Base-by-base conservation (phyloP, 306 rosid species). In the Trifolium repens region DNA sequence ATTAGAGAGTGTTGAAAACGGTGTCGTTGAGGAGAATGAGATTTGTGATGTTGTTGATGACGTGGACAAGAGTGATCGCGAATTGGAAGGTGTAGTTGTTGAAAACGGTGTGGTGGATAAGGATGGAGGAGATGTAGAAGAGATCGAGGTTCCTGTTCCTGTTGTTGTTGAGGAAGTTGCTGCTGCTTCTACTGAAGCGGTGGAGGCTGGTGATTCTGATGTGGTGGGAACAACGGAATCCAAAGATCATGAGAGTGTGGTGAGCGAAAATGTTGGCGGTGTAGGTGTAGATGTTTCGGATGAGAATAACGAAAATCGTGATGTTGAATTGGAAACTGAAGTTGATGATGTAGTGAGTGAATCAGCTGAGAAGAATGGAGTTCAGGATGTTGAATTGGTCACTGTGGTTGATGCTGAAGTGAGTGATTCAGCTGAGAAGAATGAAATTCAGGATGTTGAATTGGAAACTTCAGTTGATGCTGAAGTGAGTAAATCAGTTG, bases 191-290 rank as follows among this genome's bases (percentile, higher is more conserved):
- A 4, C 70, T 4, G 67, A 49, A 5, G 72, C 22, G 1, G 14
- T 39, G 47, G 30, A 43, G 40, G 46, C 69, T 32, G 60, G 17
- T 4, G 69, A 55, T 69, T 80, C 54, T 8, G 39, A 43, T n/a
- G 69, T 14, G 61, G 50, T 34, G 78, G 80, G 42, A 73, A 68
- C 19, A 26, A 61, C 77, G 22, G 60, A 35, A 4, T 78, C 77
- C 43, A 16, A 50, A 52, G 73, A 43, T 44, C 34, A 22, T 32
- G 62, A 34, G 32, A 64, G 13, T 42, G 49, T n/a, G 59, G 66
- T 71, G 37, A 72, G 60, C 2, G 40, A 44, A 22, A 43, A 19
- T 54, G 40, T 63, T 42, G 42, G 8, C 42, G 42, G 8, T 39
- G 82, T 39, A 2, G 6, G 16, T 24, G 44, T 40, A 62, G 73